Base-by-base conservation (phyloP, 108 stramenopile species). In the Nitzschia inconspicua region DNA sequence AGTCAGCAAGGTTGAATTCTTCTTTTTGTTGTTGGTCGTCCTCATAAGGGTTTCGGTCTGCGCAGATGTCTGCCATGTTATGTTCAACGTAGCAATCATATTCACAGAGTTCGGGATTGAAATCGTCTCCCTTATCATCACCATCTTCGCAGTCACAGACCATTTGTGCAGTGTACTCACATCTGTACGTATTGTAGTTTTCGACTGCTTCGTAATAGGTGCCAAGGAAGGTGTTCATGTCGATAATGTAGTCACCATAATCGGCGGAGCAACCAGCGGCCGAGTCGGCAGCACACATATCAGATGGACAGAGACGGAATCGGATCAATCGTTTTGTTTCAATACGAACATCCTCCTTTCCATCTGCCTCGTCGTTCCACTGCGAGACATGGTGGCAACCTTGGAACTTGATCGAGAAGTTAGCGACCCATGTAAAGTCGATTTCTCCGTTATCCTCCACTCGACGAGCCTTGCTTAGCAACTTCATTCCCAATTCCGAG, bases 201-300 rank as follows among this genome's bases (percentile, higher is more conserved):
- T 77, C 75, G 1, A 77, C 63, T 7, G 73, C 66, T 29, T 76
- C 66, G 39, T 69, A 65, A 49, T 85, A 91, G 39, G 83, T 61
- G 20, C 75, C 46, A 16, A 92, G 72, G 70, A 80, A 92, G 34
- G 76, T 78, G 57, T 85, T 72, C 87, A 92, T 86, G 69, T 80
- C 83, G 34, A 92, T 70, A 57, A 92, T 69, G 74, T 92, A 92
- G 66, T 92, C 90, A n/a, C 87, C 87, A 70, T 85, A 92, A 50
- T 61, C 65, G 14, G 56, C 40, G 9, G 18, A 37, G 74, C 91
- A 92, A 16, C 91, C 91, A 36, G 55, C 68, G 25, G 80, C 73
- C 51, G 72, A 73, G 18, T 40, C 34, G 36, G 57, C 57, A 44
- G 83, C 63, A 72, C 91, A 92, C 6, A 65, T 42, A 51, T 64